These are phyloP conservation scores for Cenchrus fungigraminus DNA, from an alignment of 176 grass and related monocot genomes.

Conservation along the genomic window DNA sequence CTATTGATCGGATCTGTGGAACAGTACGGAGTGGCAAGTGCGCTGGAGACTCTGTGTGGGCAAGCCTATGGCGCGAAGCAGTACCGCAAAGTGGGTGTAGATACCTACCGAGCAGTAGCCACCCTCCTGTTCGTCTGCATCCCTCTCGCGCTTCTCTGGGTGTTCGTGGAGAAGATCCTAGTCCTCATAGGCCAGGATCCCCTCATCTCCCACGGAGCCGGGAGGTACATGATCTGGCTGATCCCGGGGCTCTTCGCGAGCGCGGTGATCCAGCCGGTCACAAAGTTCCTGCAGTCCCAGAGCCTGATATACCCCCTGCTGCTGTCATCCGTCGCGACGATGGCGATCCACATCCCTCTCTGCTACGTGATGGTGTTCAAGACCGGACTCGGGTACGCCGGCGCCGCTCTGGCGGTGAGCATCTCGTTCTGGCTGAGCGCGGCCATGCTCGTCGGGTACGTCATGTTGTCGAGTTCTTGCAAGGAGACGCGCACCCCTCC, in stretches of 20 bases:
- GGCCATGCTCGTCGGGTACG: conserved; percentile 57
- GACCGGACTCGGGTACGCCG: conserved; percentile 47
- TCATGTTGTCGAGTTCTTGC: conserved; percentile 61
- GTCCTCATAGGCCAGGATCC: conserved; percentile 68
- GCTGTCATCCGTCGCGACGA: conserved; percentile 41
- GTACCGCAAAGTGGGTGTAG: conserved; percentile 58
- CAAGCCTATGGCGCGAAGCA: conserved; percentile 78
- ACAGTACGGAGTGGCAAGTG: conserved; percentile 75
- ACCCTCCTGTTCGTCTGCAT: conserved; percentile 63
- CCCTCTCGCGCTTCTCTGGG: conserved; percentile 68
- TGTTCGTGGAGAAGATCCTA: conserved; percentile 73
- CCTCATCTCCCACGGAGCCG: conserved; percentile 54
- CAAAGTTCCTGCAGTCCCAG: conserved; percentile 74
- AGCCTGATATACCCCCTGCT: conserved; percentile 68
- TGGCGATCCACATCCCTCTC: conserved; percentile 67
- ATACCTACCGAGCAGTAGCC: conserved; percentile 67
- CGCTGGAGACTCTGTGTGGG: conserved; percentile 77
- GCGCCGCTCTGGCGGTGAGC: conserved; percentile 71
- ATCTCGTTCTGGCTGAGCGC: conserved; percentile 70
- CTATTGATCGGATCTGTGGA: background rate
- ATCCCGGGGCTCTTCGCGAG: conserved; percentile 72
- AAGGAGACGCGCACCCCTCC: conserved; percentile 50
- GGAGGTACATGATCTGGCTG: conserved; percentile 69
- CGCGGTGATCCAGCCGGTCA: conserved; percentile 59
- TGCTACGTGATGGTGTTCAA: conserved; percentile 78